These are phyloP conservation scores for Lithospermum erythrorhizon DNA, from an alignment of 257 asterid species.

Conservation along the genomic window DNA sequence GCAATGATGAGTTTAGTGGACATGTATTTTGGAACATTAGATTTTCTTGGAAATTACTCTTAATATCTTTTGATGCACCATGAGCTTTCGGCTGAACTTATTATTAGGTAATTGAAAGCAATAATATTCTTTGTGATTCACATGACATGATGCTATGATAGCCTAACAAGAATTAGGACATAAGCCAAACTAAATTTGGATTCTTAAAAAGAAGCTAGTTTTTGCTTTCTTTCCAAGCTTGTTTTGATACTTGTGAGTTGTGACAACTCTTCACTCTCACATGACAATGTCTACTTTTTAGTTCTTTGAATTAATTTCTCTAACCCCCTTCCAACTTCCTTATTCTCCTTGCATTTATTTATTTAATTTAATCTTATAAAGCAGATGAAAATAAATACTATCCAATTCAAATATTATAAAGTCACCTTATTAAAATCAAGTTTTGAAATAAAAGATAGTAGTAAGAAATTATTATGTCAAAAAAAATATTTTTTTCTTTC, in stretches of 20 bases:
- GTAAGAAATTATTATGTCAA: too few species aligned
- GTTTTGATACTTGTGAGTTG: slow-evolving; percentile 10
- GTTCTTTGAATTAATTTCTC: slow-evolving; percentile 12
- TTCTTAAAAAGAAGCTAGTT: slow-evolving; percentile 13
- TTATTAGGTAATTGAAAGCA: neutral
- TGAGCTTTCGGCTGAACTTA: slow-evolving; percentile 5
- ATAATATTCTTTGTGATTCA: slow-evolving; percentile 1
- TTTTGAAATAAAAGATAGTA: too few species aligned
- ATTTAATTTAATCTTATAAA: too few species aligned
- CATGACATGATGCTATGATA: slow-evolving; percentile 14
- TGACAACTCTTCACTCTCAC: slow-evolving; percentile 20
- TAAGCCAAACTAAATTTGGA: slow-evolving; percentile 7
- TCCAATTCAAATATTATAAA: too few species aligned
- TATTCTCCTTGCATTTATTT: neutral
- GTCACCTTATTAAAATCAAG: too few species aligned
- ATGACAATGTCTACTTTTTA: slow-evolving; percentile 22
- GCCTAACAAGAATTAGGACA: slow-evolving; percentile 10
- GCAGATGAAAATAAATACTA: too few species aligned
- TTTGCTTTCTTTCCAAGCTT: slow-evolving; percentile 21
- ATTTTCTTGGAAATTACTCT: slow-evolving; percentile 5
- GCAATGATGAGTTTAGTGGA: neutral
- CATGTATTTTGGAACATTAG: too few species aligned
- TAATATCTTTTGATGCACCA: too few species aligned
- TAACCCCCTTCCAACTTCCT: slow-evolving; percentile 9
- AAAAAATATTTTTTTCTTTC: too few species aligned